Evolutionary conservation across 2,329 filamentous ascomycete genomes (phyloP).

Genomic region (Ciborinia camelliae): DNA sequence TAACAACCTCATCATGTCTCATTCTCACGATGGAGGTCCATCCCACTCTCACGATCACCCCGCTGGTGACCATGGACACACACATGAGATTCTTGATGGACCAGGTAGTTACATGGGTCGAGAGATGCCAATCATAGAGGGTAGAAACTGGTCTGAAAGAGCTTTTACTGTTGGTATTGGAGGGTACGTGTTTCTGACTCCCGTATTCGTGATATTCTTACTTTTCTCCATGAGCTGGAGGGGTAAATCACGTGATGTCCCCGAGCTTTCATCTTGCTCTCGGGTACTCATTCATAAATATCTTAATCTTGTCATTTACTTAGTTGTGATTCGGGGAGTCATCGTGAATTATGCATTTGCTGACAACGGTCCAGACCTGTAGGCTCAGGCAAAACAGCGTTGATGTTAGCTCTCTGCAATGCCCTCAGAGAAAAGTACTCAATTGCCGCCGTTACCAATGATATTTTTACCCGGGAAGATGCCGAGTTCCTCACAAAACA

Average conservation of each 20-base stretch:
- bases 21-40: conserved; percentile 41
- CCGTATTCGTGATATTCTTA: conserved; percentile 3
- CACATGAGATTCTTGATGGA: conserved; percentile 90
- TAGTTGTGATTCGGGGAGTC: background rate
- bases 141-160: conserved; percentile 80
- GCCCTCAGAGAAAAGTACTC: conserved; percentile 77
- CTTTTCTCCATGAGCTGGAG: conserved; percentile 15
- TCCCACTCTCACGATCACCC: conserved; percentile 51
- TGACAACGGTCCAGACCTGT: conserved; percentile 63
- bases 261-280: background rate
- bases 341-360: background rate
- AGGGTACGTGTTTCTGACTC: conserved; percentile 56
- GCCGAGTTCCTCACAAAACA: conserved; percentile 93
- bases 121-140: conserved; percentile 91
- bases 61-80: conserved; percentile 80
- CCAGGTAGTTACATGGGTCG: conserved; percentile 86
- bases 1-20: conserved; percentile 21
- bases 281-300: background rate
- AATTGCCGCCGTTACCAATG: conserved; percentile 95
- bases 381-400: conserved; percentile 92
- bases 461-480: conserved; percentile 98
- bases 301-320: background rate
- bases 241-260: conserved; percentile 23
- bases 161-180: conserved; percentile 98
- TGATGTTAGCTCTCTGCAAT: conserved; percentile 91